Percentiles rank a stretch among this genome's conserved stretches.
phyloP scores from a whole-genome alignment of 2,329 filamentous ascomycete species.

The Beauveria bassiana region DNA sequence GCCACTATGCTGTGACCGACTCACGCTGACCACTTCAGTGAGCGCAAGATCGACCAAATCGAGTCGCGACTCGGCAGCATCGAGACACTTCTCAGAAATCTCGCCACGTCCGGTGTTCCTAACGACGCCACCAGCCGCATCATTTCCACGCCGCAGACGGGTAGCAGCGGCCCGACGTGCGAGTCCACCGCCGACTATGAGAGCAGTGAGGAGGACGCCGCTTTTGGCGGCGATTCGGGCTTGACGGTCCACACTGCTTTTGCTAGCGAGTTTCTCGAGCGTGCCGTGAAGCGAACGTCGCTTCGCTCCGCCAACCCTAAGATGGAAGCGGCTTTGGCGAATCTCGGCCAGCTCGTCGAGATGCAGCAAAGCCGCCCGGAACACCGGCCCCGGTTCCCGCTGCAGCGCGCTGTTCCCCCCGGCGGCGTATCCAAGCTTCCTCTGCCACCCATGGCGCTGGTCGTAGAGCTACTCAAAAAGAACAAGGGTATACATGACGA shows the following conservation, averaged over 20 bases:
- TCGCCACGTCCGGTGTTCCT: constrained; percentile 21
- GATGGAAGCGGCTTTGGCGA: constrained; percentile 44
- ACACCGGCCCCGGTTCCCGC: constrained; percentile 36
- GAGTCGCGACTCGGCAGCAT: constrained; percentile 37
- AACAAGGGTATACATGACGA: constrained; percentile 31
- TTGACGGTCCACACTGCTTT: constrained; percentile 45
- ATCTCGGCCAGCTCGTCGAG: constrained; percentile 43
- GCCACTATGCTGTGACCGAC: neutral
- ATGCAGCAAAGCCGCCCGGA: constrained; percentile 38
- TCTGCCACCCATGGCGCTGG: constrained; percentile 45
- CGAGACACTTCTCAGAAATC: constrained; percentile 33
- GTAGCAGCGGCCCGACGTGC: constrained; percentile 19
- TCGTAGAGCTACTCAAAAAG: constrained; percentile 40
- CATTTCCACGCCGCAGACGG: constrained; percentile 20
- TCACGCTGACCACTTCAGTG: constrained; percentile 25
- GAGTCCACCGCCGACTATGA: constrained; percentile 28
- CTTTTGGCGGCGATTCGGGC: constrained; percentile 40
- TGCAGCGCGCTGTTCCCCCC: constrained; percentile 37
- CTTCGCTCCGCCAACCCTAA: constrained; percentile 38
- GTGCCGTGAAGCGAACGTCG: constrained; percentile 41
- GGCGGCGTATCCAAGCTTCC: constrained; percentile 43
- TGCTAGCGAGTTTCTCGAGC: constrained; percentile 46
- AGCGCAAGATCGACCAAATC: constrained; percentile 45
- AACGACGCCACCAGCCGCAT: constrained; percentile 15
- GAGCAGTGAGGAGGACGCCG: constrained; percentile 30